These are phyloP conservation scores for Zelopaecilomyces penicillatus DNA, from an alignment of 2,329 filamentous ascomycete genomes.

Conservation along the genomic window DNA sequence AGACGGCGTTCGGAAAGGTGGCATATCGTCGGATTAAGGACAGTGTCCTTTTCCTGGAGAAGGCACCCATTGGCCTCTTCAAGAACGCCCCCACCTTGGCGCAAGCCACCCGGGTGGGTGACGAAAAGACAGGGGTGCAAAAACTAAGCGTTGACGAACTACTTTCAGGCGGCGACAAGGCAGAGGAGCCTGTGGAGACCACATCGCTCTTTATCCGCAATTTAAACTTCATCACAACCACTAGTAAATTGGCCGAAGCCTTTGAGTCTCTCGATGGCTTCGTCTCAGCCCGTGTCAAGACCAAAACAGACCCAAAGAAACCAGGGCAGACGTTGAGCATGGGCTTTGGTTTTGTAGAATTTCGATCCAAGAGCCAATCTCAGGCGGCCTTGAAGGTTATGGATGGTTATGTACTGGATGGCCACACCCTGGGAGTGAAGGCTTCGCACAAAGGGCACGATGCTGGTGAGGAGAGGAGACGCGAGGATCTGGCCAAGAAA, in stretches of 20 bases:
- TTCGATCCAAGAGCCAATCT: conserved; percentile 68
- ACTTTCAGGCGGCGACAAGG: conserved; percentile 47
- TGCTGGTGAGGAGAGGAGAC: conserved; percentile 76
- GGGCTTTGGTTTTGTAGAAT: conserved; percentile 95
- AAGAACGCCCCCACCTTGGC: conserved; percentile 17
- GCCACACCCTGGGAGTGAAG: conserved; percentile 76
- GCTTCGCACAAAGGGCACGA: conserved; percentile 81
- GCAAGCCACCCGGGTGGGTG: conserved; percentile 23
- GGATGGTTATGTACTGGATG: conserved; percentile 82
- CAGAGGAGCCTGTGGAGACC: conserved; percentile 50
- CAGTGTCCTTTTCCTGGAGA: conserved; percentile 86
- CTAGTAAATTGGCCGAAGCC: conserved; percentile 61
- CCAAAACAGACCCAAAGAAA: conserved; percentile 85
- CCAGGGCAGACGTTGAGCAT: conserved; percentile 84
- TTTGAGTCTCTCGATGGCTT: conserved; percentile 84
- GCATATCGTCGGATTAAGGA: conserved; percentile 89
- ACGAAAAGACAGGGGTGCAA: conserved; percentile 36
- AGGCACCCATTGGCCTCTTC: conserved; percentile 81
- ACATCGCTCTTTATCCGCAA: conserved; percentile 91
- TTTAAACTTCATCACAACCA: conserved; percentile 84
- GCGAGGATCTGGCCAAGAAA: conserved; percentile 78
- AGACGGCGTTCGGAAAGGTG: conserved; percentile 73
- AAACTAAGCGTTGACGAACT: conserved; percentile 64
- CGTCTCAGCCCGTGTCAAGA: conserved; percentile 82
- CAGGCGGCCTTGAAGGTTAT: conserved; percentile 74